Evolutionary conservation across 257 asterid genomes (phyloP).

Genomic region (Pogostemon cablin): DNA sequence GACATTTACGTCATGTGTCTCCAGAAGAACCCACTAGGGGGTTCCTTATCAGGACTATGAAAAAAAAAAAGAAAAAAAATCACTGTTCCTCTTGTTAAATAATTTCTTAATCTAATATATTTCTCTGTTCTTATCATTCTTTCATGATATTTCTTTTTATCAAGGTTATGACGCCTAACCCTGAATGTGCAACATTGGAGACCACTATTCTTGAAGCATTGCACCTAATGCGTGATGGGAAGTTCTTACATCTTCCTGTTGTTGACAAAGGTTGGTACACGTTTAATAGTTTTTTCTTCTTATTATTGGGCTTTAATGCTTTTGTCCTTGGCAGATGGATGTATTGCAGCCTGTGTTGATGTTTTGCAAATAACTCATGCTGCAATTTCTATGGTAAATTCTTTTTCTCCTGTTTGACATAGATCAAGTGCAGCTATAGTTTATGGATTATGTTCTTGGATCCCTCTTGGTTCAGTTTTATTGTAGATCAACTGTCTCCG

Average conservation of each 20-base stretch:
- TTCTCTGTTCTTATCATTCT: conserved; percentile 27
- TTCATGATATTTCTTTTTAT: conserved; percentile 31
- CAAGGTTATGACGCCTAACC: conserved; percentile 92
- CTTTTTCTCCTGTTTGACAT: conserved; percentile 21
- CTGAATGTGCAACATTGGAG: conserved; percentile 84
- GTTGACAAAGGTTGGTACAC: conserved; percentile 72
- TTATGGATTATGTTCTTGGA: conserved; percentile 1
- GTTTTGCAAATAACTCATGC: conserved; percentile 97
- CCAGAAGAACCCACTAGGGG: too few relatives aligned
- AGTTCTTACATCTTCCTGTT: conserved; percentile 90
- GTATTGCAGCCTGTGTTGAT: conserved; percentile 72
- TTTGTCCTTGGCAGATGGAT: conserved; percentile 68
- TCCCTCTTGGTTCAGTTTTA: background rate
- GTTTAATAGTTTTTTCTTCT: background rate
- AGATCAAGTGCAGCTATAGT: conserved; percentile 17
- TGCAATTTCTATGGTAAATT: conserved; percentile 81
- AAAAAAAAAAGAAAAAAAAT: too few relatives aligned
- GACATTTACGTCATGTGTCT: too few relatives aligned
- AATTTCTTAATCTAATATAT: conserved; percentile 21
- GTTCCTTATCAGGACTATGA: too few relatives aligned
- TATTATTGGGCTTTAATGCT: background rate
- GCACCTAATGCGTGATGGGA: conserved; percentile 94
- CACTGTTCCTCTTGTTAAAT: conserved; percentile 6
- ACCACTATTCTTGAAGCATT: conserved; percentile 89
- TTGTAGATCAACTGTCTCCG: background rate